Conservation (phyloP, 73 alveolate genomes). For the Blepharisma stoltei region DNA sequence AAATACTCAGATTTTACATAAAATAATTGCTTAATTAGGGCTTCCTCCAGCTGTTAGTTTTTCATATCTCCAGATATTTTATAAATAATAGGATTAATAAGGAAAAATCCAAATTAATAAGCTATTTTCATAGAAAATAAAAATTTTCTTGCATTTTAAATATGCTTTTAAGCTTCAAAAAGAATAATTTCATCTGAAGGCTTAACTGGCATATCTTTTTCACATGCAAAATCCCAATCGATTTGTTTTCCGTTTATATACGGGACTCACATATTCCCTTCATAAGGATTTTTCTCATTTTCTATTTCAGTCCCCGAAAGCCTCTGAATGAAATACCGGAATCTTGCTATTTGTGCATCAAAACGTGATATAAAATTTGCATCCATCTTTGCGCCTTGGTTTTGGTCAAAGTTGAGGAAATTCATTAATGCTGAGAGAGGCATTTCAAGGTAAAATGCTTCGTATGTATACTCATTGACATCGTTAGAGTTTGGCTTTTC, state of each 20-base stretch:
- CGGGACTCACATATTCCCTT: slow-evolving; percentile 54
- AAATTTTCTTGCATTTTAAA: too few relatives aligned
- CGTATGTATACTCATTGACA: background rate
- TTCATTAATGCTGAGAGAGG: slow-evolving; percentile 40
- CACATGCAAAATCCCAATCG: slow-evolving; percentile 53
- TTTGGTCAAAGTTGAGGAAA: slow-evolving; percentile 43
- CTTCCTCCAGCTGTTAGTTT: too few relatives aligned
- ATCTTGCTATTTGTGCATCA: slow-evolving; percentile 33
- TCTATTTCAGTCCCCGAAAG: slow-evolving; percentile 48
- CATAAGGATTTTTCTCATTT: slow-evolving; percentile 53
- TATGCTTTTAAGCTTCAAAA: too few relatives aligned
- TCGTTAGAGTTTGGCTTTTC: background rate
- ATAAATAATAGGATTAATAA: too few relatives aligned
- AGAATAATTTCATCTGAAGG: background rate
- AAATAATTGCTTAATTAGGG: too few relatives aligned
- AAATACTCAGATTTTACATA: too few relatives aligned
- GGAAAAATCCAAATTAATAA: too few relatives aligned
- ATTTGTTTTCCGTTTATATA: slow-evolving; percentile 43
- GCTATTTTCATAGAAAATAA: too few relatives aligned
- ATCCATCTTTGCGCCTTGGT: slow-evolving; percentile 48
- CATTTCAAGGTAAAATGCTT: background rate
- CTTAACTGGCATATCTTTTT: slow-evolving; percentile 39
- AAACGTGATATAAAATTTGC: slow-evolving; percentile 53
- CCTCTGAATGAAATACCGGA: slow-evolving; percentile 52
- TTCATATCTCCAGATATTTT: too few relatives aligned